phyloP scores from a whole-genome alignment of 2,329 filamentous ascomycete genomes.

The Orbilia javanica region DNA sequence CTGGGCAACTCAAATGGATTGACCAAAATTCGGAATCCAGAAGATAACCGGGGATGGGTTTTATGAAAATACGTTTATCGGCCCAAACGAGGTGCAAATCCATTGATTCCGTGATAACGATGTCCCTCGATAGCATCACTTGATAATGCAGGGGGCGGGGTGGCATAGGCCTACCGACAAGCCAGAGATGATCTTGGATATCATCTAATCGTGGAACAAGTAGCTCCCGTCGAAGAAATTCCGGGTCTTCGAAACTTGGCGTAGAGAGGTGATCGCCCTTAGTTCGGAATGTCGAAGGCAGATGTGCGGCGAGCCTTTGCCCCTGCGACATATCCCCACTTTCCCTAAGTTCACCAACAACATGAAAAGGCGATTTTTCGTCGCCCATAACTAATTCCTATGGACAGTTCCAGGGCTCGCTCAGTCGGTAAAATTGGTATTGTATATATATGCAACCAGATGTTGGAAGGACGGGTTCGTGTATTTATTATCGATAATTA shows the following conservation, averaged over 20 bases:
- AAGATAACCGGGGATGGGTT: conserved; percentile 65
- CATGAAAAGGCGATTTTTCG: conserved; percentile 25
- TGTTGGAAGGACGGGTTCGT: too few species aligned
- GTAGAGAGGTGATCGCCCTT: conserved; percentile 35
- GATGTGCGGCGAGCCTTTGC: not conserved
- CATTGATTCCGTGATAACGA: conserved; percentile 62
- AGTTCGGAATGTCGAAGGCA: conserved; percentile 35
- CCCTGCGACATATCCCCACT: not conserved
- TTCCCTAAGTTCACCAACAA: not conserved
- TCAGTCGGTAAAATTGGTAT: not conserved
- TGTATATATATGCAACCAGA: too few species aligned
- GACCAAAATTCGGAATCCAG: conserved; percentile 65
- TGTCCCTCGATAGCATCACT: conserved; percentile 59
- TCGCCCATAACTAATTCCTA: not conserved
- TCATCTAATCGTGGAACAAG: conserved; percentile 57
- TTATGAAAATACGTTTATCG: conserved; percentile 62
- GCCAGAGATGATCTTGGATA: conserved; percentile 59
- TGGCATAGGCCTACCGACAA: conserved; percentile 59
- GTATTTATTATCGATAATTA: too few species aligned
- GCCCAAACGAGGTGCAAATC: conserved; percentile 63
- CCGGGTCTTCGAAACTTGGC: conserved; percentile 45
- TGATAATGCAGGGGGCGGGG: conserved; percentile 60
- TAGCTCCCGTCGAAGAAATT: conserved; percentile 51
- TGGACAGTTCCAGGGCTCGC: not conserved
- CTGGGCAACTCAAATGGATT: conserved; percentile 3